A percentile compares a stretch with the other conserved stretches of the same genome.
These are phyloP conservation scores for Gautieria morchelliformis DNA, from an alignment of 768 basidiomycete genomes.

Conservation along the genomic window DNA sequence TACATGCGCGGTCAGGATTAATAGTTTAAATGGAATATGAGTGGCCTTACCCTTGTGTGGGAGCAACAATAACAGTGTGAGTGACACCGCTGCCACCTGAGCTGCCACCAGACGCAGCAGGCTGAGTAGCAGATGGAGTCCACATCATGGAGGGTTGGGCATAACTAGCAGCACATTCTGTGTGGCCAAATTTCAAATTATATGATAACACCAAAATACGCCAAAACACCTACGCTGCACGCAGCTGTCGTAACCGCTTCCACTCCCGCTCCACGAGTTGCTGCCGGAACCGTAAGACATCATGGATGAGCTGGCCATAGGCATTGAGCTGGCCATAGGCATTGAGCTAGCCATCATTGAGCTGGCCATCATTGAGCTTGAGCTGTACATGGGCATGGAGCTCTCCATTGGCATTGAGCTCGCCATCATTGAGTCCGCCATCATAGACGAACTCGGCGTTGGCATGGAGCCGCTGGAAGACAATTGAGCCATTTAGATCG, in stretches of 20 bases:
- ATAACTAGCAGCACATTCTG: conserved; percentile 61
- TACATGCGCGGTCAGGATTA: conserved; percentile 9
- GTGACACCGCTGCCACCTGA: conserved; percentile 42
- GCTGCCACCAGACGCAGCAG: conserved; percentile 20
- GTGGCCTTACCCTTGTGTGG: conserved; percentile 43
- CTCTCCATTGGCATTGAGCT: conserved; percentile 8
- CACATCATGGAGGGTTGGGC: conserved; percentile 27
- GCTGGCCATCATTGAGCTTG: neutral
- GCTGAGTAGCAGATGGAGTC: conserved; percentile 17
- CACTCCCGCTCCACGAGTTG: conserved; percentile 34
- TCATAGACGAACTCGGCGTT: conserved; percentile 1
- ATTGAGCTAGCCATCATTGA: neutral
- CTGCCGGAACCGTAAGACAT: conserved; percentile 56
- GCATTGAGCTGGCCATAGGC: conserved; percentile 15
- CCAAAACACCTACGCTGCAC: conserved; percentile 49
- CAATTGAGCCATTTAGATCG: neutral
- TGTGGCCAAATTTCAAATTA: neutral
- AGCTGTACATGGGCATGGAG: conserved; percentile 1
- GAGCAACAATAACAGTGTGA: conserved; percentile 72
- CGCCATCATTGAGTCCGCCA: conserved; percentile 4
- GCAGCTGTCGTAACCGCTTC: conserved; percentile 52
- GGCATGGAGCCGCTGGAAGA: neutral
- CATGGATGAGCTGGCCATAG: conserved; percentile 21
- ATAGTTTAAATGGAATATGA: neutral
- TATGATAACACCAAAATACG: neutral